phyloP scores from a whole-genome alignment of 2,329 filamentous ascomycete species.

The Penicillium sp. region DNA sequence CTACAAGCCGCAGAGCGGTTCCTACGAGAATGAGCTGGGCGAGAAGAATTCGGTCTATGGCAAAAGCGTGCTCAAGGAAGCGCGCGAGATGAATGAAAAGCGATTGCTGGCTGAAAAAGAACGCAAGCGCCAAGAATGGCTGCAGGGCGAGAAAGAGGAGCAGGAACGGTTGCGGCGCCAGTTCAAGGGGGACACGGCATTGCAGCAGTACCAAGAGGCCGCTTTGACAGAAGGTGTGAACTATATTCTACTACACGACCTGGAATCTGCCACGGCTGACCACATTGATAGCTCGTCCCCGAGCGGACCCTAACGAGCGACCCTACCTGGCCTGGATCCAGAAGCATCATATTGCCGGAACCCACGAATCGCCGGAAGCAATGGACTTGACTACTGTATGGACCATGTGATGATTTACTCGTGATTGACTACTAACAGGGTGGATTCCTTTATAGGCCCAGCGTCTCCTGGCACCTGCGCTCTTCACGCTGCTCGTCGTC shows the following conservation, averaged over 20 bases:
- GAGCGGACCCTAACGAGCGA: slow-evolving; percentile 44
- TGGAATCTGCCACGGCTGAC: slow-evolving; percentile 14
- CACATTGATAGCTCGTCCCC: slow-evolving; percentile 35
- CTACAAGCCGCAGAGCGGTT: slow-evolving; percentile 50
- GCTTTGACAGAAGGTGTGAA: slow-evolving; percentile 41
- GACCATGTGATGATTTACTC: not conserved
- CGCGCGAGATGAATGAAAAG: slow-evolving; percentile 46
- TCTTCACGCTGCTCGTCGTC: slow-evolving; percentile 43
- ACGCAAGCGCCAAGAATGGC: slow-evolving; percentile 56
- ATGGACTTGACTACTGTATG: slow-evolving; percentile 42
- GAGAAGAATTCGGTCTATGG: slow-evolving; percentile 49
- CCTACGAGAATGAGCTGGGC: slow-evolving; percentile 45
- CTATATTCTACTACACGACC: too few relatives aligned
- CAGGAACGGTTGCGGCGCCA: slow-evolving; percentile 37
- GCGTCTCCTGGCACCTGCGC: slow-evolving; percentile 53
- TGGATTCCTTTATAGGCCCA: slow-evolving; percentile 34
- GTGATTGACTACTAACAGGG: not conserved
- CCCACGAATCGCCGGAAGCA: slow-evolving; percentile 37
- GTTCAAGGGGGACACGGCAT: slow-evolving; percentile 38
- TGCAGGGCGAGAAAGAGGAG: slow-evolving; percentile 54
- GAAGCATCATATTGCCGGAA: slow-evolving; percentile 46
- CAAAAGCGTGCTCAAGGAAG: slow-evolving; percentile 46
- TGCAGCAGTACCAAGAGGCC: slow-evolving; percentile 42
- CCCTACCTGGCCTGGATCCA: slow-evolving; percentile 49
- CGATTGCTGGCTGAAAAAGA: slow-evolving; percentile 50